Base-by-base conservation (phyloP, 2,329 filamentous ascomycete genomes). In the Periconia sp. region DNA sequence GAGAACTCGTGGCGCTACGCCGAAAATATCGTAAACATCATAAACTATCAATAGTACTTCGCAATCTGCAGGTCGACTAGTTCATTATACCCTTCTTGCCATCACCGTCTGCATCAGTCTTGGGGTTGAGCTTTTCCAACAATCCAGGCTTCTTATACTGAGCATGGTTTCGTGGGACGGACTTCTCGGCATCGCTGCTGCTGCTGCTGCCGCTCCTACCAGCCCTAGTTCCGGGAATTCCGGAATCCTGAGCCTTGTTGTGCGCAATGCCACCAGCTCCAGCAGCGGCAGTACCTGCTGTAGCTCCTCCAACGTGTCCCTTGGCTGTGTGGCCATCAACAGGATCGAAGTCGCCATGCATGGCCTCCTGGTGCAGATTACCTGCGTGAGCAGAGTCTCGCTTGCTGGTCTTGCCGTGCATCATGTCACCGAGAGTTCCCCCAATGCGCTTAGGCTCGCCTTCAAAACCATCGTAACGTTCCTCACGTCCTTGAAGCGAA, bases 401-500 rank as follows among this genome's bases (percentile, higher is more conserved):
- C 50, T 68, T 60, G 47, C 61, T 60, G 3, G 41, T 44, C 43
- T 58, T 49, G 14, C 56, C 55, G 11, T 60, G 56, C 19, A 58
- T 62, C 19, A 62, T 56, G 47, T 52, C 23, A 54, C 50, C 13
- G 57, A 67, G 20, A 51, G 58, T 43, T 49, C 62, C 47, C 52
- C 76, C 74, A 42, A 81, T 74, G 53, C 77, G 71, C 60, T 80
- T 78, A 5, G 85, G 85, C 58, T 86, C 85, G 11, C 87, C 86
- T 41, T 82, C 80, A 54, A 86, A 88, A 37, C 82, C 81, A 47
- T 85, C 82, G 45, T 82, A 78, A 15, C 81, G 79, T 64, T 83
- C 79, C 41, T 82, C 79, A 35, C 81, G 77, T 2, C 85, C 83
- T 11, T 72, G 71, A 1, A 88, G 70, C 1, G 74, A 71, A 42